phyloP scores from a whole-genome alignment of 2,329 filamentous ascomycete genomes.

The Hypoxylon sp. region DNA sequence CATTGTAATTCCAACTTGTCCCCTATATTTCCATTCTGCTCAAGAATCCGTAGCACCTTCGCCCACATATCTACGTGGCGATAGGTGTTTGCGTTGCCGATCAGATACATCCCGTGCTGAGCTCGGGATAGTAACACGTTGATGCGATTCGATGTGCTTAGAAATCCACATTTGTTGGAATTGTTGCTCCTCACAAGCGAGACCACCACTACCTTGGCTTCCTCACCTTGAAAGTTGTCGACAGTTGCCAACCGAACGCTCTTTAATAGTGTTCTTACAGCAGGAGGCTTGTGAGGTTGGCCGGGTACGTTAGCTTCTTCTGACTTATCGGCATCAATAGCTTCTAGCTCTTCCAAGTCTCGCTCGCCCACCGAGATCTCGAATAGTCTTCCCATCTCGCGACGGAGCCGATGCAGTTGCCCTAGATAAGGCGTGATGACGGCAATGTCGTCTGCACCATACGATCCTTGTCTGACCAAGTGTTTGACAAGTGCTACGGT shows the following conservation, averaged over 20 bases:
- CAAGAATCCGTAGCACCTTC: slow-evolving; percentile 63
- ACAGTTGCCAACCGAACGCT: slow-evolving; percentile 69
- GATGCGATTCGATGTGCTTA: slow-evolving; percentile 71
- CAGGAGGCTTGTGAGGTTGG: slow-evolving; percentile 4
- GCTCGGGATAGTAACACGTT: slow-evolving; percentile 75
- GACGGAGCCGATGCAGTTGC: slow-evolving; percentile 62
- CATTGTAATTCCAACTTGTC: slow-evolving; percentile 60
- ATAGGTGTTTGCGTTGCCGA: slow-evolving; percentile 71
- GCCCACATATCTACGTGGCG: slow-evolving; percentile 69
- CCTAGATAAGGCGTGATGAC: slow-evolving; percentile 73
- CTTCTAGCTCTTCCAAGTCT: slow-evolving; percentile 63
- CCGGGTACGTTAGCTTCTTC: slow-evolving; percentile 32
- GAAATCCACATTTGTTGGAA: slow-evolving; percentile 67
- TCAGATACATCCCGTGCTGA: slow-evolving; percentile 74
- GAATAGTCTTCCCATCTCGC: slow-evolving; percentile 56
- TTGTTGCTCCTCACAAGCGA: slow-evolving; percentile 76
- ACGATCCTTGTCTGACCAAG: slow-evolving; percentile 69
- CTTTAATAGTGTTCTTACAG: slow-evolving; percentile 53
- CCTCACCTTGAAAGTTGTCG: slow-evolving; percentile 82
- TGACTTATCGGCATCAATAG: slow-evolving; percentile 47
- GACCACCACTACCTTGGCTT: slow-evolving; percentile 74
- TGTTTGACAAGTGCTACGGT: slow-evolving; percentile 69
- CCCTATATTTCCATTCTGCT: slow-evolving; percentile 57
- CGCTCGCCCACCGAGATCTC: slow-evolving; percentile 71
- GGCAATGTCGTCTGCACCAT: slow-evolving; percentile 69